Base-by-base conservation (phyloP, 257 asterid genomes). In the Petunia axillaris region DNA sequence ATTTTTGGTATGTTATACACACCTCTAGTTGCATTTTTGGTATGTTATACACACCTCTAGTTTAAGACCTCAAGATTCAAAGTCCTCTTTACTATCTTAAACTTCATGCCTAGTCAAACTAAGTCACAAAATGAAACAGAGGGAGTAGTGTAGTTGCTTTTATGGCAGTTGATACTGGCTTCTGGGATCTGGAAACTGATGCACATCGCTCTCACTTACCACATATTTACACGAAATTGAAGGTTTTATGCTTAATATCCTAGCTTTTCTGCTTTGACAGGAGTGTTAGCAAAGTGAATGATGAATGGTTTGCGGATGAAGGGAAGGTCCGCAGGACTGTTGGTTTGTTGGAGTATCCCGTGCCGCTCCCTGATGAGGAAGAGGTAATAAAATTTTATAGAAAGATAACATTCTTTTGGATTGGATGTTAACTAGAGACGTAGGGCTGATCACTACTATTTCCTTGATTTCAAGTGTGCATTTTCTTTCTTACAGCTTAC, bases 241-340 rank as follows among this genome's bases (percentile, higher is more conserved):
- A 73, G 77, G 46, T 3, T 50, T 43, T 73, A 73, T 70, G 59
- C 73, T 76, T 16, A 81, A 40, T 64, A 55, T 78, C 50, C 64
- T 38, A 46, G 79, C 50, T 70, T 81, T 86, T 85, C 82, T 85
- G 85, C 89, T 80, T 71, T 84, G 80, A 84, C 97, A 94, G 98
- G 98, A 88, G 96, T 87, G 93, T 94, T 82, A 94, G 95, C 90
- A 94, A 93, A 86, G 98, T 93, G 88, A 91, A 92, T 85, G 98
- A 93, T 87, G 98, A 91, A 89, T 93, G 98, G 97, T 93, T 93
- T 93, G 93, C 94, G 35, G 93, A 92, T 88, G 98, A 93, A 90
- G 97, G 87, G 79, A 92, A 90, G 81, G 97, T 93, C 78, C 97
- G 98, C 60, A 91, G 85, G 85, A 74, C 86, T 87, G 96, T 93